These are phyloP conservation scores for Darksidea phi DNA, from an alignment of 495 filamentous ascomycete genomes.

Conservation along the genomic window DNA sequence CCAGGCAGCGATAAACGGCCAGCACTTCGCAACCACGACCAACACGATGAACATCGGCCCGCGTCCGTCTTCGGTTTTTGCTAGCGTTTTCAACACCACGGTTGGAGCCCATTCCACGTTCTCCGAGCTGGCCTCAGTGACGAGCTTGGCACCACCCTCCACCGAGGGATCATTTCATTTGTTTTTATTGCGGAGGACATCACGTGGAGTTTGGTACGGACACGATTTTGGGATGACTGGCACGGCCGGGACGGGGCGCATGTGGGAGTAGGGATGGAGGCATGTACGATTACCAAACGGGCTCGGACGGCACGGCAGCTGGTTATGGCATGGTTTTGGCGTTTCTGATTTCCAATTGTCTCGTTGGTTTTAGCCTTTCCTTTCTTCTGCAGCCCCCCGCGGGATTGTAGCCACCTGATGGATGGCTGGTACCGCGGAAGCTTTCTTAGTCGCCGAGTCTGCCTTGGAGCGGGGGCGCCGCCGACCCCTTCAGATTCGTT, in stretches of 20 bases:
- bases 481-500: background rate
- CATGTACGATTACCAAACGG: conserved; percentile 27
- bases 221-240: conserved; percentile 12
- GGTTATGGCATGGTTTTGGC: conserved; percentile 30
- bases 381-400: conserved; percentile 1
- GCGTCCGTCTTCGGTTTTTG: background rate
- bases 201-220: conserved; percentile 27
- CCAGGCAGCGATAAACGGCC: conserved; percentile 17
- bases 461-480: conserved; percentile 16
- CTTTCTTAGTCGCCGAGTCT: conserved; percentile 12
- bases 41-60: background rate
- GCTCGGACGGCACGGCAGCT: conserved; percentile 18
- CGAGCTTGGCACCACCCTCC: conserved; percentile 8
- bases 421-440: conserved; percentile 2
- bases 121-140: conserved; percentile 20
- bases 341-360: conserved; percentile 15
- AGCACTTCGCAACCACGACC: background rate
- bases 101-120: background rate
- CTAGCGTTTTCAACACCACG: no score
- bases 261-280: conserved; percentile 1
- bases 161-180: conserved; percentile 12
- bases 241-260: conserved; percentile 7
- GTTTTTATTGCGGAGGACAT: conserved; percentile 10
- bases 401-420: conserved; percentile 25
- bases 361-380: conserved; percentile 14